Evolutionary conservation across 2,329 filamentous ascomycete species (phyloP).

Genomic region (Pseudopithomyces chartarum): DNA sequence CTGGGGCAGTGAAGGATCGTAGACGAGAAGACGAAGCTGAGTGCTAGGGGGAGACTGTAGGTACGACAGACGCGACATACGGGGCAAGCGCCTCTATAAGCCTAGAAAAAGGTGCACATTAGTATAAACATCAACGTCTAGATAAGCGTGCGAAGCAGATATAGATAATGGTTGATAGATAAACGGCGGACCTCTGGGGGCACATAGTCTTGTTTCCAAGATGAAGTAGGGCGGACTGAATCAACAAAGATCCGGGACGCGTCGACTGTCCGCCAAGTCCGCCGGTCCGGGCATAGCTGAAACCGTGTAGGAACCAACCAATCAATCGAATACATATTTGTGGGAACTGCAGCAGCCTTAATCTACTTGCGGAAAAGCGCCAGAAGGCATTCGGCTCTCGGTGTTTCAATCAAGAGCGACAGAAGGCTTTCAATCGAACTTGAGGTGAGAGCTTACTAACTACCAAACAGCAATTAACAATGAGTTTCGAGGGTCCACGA

Average conservation of each 20-base stretch:
- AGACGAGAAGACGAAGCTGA: slow-evolving; percentile 12
- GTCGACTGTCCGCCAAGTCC: neutral
- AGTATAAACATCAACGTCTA: slow-evolving; percentile 10
- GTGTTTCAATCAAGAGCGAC: too few relatives aligned
- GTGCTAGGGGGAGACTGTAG: slow-evolving; percentile 14
- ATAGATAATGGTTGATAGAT: slow-evolving; percentile 13
- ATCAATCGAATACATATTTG: too few relatives aligned
- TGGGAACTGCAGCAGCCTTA: too few relatives aligned
- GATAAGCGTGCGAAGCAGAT: slow-evolving; percentile 3
- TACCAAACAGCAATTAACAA: too few relatives aligned
- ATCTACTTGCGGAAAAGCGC: too few relatives aligned
- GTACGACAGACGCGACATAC: slow-evolving; percentile 8
- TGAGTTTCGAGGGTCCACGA: too few relatives aligned
- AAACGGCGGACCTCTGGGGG: slow-evolving; percentile 3
- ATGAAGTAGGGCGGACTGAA: neutral
- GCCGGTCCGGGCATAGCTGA: too few relatives aligned
- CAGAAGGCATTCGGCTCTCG: too few relatives aligned
- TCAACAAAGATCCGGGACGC: neutral
- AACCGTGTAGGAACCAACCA: neutral
- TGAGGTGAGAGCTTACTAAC: too few relatives aligned
- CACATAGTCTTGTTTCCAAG: neutral
- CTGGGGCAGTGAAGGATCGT: slow-evolving; percentile 7
- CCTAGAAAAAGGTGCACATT: slow-evolving; percentile 7
- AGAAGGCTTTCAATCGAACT: too few relatives aligned
- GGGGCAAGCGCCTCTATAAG: slow-evolving; percentile 12